These are phyloP conservation scores for Solanum pinnatisectum DNA, from an alignment of 257 asterid genomes.

Conservation along the genomic window DNA sequence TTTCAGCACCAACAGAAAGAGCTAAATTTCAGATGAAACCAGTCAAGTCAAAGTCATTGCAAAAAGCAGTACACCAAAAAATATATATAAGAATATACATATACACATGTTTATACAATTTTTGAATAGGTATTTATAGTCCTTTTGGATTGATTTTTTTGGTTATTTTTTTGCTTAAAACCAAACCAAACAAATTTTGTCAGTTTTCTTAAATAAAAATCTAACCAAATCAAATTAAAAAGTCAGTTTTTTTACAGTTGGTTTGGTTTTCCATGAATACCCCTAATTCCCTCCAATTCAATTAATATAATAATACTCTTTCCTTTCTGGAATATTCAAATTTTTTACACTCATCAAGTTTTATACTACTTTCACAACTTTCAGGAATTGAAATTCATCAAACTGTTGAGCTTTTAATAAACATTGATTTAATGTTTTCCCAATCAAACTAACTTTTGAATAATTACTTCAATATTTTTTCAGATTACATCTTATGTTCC, in stretches of 20 bases:
- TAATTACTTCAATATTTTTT: neutral
- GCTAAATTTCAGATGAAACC: neutral
- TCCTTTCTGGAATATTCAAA: neutral
- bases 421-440: neutral
- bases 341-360: neutral
- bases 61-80: neutral
- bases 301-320: neutral
- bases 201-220: neutral
- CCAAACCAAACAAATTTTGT: neutral
- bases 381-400: neutral
- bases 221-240: neutral
- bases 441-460: neutral
- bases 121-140: neutral
- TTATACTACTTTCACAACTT: neutral
- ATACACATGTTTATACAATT: neutral
- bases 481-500: neutral
- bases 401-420: neutral
- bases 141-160: neutral
- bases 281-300: neutral
- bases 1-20: neutral
- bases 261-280: neutral
- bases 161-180: neutral
- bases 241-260: neutral
- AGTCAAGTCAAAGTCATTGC: neutral
- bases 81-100: neutral